Evolutionary conservation across 129 eudicot species (phyloP).

Genomic region (Ambrosia artemisiifolia): DNA sequence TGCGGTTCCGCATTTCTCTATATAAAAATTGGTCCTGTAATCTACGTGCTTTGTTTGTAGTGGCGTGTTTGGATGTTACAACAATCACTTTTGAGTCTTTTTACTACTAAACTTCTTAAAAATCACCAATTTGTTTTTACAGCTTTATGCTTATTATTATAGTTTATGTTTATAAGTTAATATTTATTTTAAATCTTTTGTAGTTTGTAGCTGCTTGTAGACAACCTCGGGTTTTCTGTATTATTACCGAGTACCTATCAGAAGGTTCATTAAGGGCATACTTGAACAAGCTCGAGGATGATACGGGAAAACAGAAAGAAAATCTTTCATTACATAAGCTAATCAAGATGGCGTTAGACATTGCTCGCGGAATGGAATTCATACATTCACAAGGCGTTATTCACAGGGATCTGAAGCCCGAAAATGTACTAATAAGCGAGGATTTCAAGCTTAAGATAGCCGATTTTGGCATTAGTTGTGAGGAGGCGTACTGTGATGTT

Average conservation of each 20-base stretch:
- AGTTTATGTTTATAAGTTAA: background rate
- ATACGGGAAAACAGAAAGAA: slow-evolving; percentile 33
- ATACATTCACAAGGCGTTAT: slow-evolving; percentile 86
- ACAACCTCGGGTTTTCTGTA: slow-evolving; percentile 77
- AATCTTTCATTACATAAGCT: slow-evolving; percentile 51
- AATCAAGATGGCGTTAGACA: slow-evolving; percentile 66
- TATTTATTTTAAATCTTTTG: background rate
- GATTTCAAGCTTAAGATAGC: slow-evolving; percentile 79
- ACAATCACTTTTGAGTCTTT: background rate
- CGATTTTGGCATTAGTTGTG: slow-evolving; percentile 93
- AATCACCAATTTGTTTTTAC: too few relatives aligned
- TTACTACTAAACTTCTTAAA: background rate
- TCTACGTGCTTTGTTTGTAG: background rate
- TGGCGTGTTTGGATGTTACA: background rate
- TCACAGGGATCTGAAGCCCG: slow-evolving; percentile 93
- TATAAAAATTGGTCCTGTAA: background rate
- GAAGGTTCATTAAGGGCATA: slow-evolving; percentile 88
- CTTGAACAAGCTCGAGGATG: slow-evolving; percentile 79
- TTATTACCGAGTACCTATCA: slow-evolving; percentile 77
- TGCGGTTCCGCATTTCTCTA: background rate
- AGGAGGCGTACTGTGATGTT: slow-evolving; percentile 64
- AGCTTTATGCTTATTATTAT: too few relatives aligned
- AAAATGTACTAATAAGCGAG: slow-evolving; percentile 64
- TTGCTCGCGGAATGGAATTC: slow-evolving; percentile 88
- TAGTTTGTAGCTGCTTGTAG: slow-evolving; percentile 83